Evolutionary conservation across 2,329 filamentous ascomycete genomes (phyloP), one percentile per base, ranked within the genome.

Genomic region (Hansfordia pulvinata): DNA sequence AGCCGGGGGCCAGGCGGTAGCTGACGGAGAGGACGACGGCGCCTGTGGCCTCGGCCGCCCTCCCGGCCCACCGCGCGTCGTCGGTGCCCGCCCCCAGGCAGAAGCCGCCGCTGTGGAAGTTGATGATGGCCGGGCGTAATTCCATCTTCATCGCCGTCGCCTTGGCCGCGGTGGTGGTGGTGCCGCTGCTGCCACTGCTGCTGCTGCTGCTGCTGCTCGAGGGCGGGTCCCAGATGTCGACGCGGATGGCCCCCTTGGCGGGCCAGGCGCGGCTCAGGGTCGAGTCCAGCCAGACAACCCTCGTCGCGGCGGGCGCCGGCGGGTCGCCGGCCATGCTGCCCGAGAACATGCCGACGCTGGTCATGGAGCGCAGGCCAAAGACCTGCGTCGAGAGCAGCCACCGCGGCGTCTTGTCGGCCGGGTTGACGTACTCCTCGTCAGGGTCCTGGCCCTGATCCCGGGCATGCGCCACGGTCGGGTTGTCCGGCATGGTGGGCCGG

Each of bases 71-170:
- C 22, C 67, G 58, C 10, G 68, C 61, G 39, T 77, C 73, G 40
- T 78, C 69, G 6, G 68, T 75, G 4, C 62, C 69, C 25, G 61
- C 58, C 8, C 74, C 74, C 12, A 76, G 52, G 8, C 72, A 67
- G 50, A 75, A 77, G 5, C 74, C 74, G 17, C 74, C 74, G 19
- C 73, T 73, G 39, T 79, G 74, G 39, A 76, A 73, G 42, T 76
- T 74, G 38, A 78, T 60, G 18, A 79, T 54, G 11, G 63, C 65
- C 1, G 70, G 59, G 25, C 59, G 57, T n/a, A n/a, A n/a, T n/a
- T n/a, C n/a, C n/a, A n/a, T n/a, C n/a, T n/a, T n/a, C 15, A 35
- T 33, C 9, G 19, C 10, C 10, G 14, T 20, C 12, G 21, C 10
- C 8, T 10, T 8, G 3, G 26, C 23, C 5, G 11, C n/a, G 10